Evolutionary conservation across 2,329 filamentous ascomycete genomes (phyloP), one percentile per base, ranked within the genome.

Genomic region (Torrubiellomyces zombiae): DNA sequence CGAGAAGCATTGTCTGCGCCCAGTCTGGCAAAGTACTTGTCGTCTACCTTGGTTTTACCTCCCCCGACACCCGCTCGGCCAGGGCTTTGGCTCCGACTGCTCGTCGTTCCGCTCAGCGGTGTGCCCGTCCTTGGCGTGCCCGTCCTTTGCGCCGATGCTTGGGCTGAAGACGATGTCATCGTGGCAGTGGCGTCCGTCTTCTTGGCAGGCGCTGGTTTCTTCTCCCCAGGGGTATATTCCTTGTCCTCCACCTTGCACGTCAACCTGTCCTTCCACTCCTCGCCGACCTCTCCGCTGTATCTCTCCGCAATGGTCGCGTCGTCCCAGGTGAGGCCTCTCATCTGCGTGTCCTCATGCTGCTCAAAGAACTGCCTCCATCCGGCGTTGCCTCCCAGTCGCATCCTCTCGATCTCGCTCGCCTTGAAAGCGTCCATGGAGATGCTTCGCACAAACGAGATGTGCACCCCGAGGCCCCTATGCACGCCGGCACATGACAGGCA

Each of bases 361-460:
- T 92, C 77, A 51, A 92, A 98, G 55, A 94, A 95, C 14, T 66
- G 59, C 38, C 76, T 75, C 76, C 83, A 95, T 10, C 73, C 67
- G 32, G 77, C 73, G 54, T 98, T 98, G 27, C 89, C 89, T 22
- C 86, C 89, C 13, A 78, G 62, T 30, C 85, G 72, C 89, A 98
- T 95, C 38, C 85, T 77, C 53, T 81, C 75, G 43, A 95, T 86
- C 55, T 98, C 89, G 42, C 68, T 67, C 35, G 73, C 70, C 53
- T 98, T 98, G 63, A 98, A 95, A 29, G 83, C 83, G 57, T 98
- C 89, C 89, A 98, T 98, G 33, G 82, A 93, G 45, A 95, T 89
- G 43, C 79, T 89, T 31, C 89, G 78, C 35, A 98, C 85, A 56
- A 98, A 98, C 48, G 83, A 93, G 51, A 98, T 93, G 60, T 98